These are phyloP conservation scores for Globisporangium alternatum DNA, from an alignment of 352 stramenopile genomes.

Conservation along the genomic window DNA sequence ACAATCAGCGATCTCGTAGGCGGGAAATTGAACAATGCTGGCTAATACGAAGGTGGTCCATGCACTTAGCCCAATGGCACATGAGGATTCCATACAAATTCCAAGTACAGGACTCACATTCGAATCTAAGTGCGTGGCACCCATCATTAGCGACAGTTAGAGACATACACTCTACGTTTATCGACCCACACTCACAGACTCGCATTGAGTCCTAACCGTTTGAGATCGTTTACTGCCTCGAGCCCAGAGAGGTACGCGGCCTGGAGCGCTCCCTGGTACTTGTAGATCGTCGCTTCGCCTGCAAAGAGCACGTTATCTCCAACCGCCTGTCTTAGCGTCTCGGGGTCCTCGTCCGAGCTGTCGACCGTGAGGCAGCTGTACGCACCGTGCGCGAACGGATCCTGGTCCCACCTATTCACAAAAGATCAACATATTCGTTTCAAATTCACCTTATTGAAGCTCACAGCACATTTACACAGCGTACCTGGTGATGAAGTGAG, in stretches of 20 bases:
- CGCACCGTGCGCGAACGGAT: slow-evolving; percentile 48
- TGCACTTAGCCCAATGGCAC: no score
- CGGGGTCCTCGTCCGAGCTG: slow-evolving; percentile 54
- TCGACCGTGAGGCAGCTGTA: slow-evolving; percentile 72
- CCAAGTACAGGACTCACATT: no score
- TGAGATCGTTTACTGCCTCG: slow-evolving; percentile 27
- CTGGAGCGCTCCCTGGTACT: slow-evolving; percentile 64
- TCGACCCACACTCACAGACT: neutral
- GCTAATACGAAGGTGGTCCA: neutral
- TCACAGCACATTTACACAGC: slow-evolving; percentile 1
- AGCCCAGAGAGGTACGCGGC: slow-evolving; percentile 61
- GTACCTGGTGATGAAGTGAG: slow-evolving; percentile 53
- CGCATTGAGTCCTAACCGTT: slow-evolving; percentile 17
- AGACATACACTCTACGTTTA: neutral
- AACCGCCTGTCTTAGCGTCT: slow-evolving; percentile 38
- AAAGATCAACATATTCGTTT: neutral
- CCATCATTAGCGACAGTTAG: no score
- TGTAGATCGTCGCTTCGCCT: slow-evolving; percentile 65
- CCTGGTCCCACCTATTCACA: slow-evolving; percentile 49
- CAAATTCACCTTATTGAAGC: neutral
- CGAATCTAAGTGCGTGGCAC: no score
- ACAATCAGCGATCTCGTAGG: neutral
- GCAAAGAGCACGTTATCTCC: slow-evolving; percentile 52
- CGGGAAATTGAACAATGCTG: neutral
- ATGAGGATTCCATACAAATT: no score